Evolutionary conservation across 495 filamentous ascomycete species (phyloP), one percentile per base, ranked within the genome.

Genomic region (Aspergillus avenaceus): DNA sequence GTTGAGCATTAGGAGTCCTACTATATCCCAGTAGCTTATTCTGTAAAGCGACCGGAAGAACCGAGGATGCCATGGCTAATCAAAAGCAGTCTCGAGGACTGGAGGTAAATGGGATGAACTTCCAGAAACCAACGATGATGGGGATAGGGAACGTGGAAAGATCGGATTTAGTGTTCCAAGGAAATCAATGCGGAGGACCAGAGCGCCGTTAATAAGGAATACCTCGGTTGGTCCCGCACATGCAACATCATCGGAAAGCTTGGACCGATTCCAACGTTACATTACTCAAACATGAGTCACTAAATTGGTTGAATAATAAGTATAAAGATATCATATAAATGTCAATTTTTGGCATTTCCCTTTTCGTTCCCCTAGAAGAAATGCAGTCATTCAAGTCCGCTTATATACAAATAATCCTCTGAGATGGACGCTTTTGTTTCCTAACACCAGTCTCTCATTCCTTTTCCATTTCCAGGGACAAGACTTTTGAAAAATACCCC

Each of bases 1-100:
- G 62, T 57, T 83, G 78, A 54, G 78, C 78, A 46, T 66, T 74
- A 45, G 82, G 72, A 55, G 75, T 78, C 63, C 74, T 74, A 52
- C 62, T 50, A 43, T 67, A 71, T 48, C 69, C 68, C 45, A 69
- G 59, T 58, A 74, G 60, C 56, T 72, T 74, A 50, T 68, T 73
- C 62, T 70, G 68, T 49, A 74, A 45, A 41, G 68, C 66, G 23
- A 66, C 66, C 34, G 71, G 66, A 22, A 73, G 46, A 29, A 66
- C 48, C 26, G 64, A 61, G 22, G 66, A 66, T 38, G 57, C 59
- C 71, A 73, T 74, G 37, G n/a, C 65, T 45, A 42, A 53, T 27
- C 27, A 18, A 34, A 14, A 14, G 32, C 29, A 28, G 22, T 34
- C 9, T 25, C 4, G 27, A 34, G 26, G 25, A 31, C 21, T 36